A percentile compares a stretch with the other conserved stretches of the same genome.
Evolutionary conservation across 2,329 filamentous ascomycete genomes (phyloP).

Genomic region (Aaosphaeria arxii): DNA sequence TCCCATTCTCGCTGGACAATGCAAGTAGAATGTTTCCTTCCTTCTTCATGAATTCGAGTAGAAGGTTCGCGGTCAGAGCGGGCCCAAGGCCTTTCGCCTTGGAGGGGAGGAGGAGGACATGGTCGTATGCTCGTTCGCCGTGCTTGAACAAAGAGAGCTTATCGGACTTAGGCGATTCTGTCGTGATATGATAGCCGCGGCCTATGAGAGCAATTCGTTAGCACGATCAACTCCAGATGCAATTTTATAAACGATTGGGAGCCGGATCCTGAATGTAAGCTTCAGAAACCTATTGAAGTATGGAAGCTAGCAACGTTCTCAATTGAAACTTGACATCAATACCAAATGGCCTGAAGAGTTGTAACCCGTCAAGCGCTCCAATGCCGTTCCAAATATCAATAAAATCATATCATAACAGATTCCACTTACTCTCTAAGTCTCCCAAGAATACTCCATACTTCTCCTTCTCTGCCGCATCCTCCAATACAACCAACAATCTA

Average conservation of each 20-base stretch:
- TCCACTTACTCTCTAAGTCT: constrained; percentile 63
- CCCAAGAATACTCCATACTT: constrained; percentile 79
- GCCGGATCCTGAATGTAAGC: too few relatives aligned
- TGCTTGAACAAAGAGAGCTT: constrained; percentile 76
- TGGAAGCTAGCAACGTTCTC: too few relatives aligned
- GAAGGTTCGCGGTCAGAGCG: constrained; percentile 76
- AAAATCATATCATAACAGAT: not conserved
- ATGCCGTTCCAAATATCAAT: too few relatives aligned
- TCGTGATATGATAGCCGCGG: constrained; percentile 77
- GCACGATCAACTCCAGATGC: constrained; percentile 6
- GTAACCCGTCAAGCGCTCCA: too few relatives aligned
- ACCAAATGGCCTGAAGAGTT: too few relatives aligned
- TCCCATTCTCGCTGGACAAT: constrained; percentile 68
- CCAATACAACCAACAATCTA: constrained; percentile 80
- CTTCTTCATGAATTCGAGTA: constrained; percentile 88
- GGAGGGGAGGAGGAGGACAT: constrained; percentile 81
- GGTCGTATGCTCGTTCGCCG: constrained; percentile 86
- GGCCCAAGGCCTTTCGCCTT: constrained; percentile 93
- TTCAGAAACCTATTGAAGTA: too few relatives aligned
- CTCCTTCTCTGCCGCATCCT: constrained; percentile 76
- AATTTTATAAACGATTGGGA: not conserved
- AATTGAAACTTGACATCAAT: too few relatives aligned
- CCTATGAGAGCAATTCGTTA: constrained; percentile 49
- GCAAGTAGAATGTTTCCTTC: constrained; percentile 88
- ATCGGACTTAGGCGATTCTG: constrained; percentile 58